Evolutionary conservation across 2,329 filamentous ascomycete species (phyloP).

Genomic region (Aspergillus niger): DNA sequence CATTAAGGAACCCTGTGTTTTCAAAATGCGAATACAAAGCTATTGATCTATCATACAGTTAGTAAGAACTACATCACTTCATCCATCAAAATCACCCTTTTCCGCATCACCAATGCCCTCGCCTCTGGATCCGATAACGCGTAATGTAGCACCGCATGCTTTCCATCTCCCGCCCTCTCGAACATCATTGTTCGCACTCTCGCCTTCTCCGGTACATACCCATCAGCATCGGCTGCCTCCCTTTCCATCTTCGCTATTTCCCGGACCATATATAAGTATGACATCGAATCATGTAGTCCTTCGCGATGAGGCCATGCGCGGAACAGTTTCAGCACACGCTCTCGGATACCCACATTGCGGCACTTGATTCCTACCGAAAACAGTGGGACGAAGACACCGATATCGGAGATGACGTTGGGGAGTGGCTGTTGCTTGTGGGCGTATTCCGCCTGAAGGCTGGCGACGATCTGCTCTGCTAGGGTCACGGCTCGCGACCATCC

Average conservation of each 20-base stretch:
- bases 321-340: background rate
- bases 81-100: background rate
- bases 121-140: background rate
- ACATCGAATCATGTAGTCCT: background rate
- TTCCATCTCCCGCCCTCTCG: background rate
- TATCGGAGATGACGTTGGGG: background rate
- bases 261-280: background rate
- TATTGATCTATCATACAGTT: no score
- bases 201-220: background rate
- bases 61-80: no score
- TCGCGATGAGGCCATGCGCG: background rate
- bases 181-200: background rate
- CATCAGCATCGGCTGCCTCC: background rate
- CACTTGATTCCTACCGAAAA: background rate
- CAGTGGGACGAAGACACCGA: background rate
- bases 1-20: no score
- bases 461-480: background rate
- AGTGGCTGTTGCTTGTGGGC: background rate
- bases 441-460: background rate
- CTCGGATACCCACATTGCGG: background rate
- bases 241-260: background rate
- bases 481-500: background rate
- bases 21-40: no score
- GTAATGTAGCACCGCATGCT: background rate
- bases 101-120: background rate